A percentile compares a stretch with the other conserved stretches of the same genome.
Evolutionary conservation across 768 basidiomycete species (phyloP).

Genomic region (Rhizopogon sp.): DNA sequence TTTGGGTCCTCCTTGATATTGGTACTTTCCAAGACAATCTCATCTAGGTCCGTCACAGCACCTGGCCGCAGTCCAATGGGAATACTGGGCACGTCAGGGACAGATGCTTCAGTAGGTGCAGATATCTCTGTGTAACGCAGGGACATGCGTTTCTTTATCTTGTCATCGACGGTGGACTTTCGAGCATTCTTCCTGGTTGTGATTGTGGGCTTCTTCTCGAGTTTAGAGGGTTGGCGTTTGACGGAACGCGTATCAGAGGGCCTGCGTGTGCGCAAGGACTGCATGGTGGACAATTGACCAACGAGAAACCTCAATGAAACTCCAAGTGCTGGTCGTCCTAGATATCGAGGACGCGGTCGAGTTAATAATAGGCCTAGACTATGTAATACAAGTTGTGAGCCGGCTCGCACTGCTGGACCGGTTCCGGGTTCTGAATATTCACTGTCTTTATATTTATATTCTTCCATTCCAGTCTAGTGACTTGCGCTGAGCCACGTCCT

Average conservation of each 20-base stretch:
- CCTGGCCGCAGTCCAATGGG: slow-evolving; percentile 39
- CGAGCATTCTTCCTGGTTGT: slow-evolving; percentile 37
- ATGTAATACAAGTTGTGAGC: not conserved
- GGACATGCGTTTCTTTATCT: slow-evolving; percentile 95
- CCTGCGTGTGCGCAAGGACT: slow-evolving; percentile 50
- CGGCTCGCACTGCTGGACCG: not conserved
- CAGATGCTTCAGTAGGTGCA: slow-evolving; percentile 49
- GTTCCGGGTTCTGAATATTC: not conserved
- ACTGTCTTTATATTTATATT: not conserved
- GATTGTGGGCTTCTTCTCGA: slow-evolving; percentile 16
- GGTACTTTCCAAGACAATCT: slow-evolving; percentile 39
- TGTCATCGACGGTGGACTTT: slow-evolving; percentile 64
- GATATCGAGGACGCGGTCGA: not conserved
- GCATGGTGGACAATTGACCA: slow-evolving; percentile 32
- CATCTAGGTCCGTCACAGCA: slow-evolving; percentile 37
- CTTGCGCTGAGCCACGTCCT: not conserved
- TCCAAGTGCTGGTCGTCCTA: not conserved
- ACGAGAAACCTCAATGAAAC: not conserved
- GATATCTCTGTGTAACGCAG: slow-evolving; percentile 89
- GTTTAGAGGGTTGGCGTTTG: slow-evolving; percentile 28
- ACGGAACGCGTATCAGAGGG: slow-evolving; percentile 38
- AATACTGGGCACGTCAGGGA: slow-evolving; percentile 57
- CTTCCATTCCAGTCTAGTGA: too few relatives aligned
- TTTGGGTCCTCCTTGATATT: slow-evolving; percentile 52
- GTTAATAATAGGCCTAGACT: too few relatives aligned